Conservation (phyloP, 169 alveolate genomes). For the Amoebophrya sp. region DNA sequence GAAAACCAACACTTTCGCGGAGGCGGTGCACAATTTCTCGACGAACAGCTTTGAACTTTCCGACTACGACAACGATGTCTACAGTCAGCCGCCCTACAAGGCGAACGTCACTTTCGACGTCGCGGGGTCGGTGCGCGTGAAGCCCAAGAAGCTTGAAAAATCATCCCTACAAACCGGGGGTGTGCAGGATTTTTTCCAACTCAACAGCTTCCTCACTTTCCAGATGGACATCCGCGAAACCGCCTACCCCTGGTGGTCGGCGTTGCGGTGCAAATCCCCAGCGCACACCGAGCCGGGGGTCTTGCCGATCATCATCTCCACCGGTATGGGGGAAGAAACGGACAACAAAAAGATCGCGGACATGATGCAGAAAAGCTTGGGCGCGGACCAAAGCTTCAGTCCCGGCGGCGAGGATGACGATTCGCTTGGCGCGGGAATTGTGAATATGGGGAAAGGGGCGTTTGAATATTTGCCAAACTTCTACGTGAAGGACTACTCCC, state of each 20-base stretch:
- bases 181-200: neutral
- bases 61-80: neutral
- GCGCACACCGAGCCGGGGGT: neutral
- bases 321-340: neutral
- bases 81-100: neutral
- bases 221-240: neutral
- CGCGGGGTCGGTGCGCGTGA: neutral
- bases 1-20: neutral
- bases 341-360: neutral
- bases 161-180: neutral
- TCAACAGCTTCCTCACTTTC: neutral
- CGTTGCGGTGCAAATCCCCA: slow-evolving; percentile 15
- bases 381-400: too few species aligned
- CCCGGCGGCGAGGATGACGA: too few species aligned
- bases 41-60: neutral
- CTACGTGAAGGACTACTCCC: slow-evolving; percentile 7
- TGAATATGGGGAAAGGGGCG: slow-evolving; percentile 2
- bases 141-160: neutral
- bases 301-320: neutral
- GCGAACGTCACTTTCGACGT: slow-evolving; percentile 13
- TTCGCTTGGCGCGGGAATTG: neutral
- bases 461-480: neutral
- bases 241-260: neutral
- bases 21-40: neutral
- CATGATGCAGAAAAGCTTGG: neutral